A percentile compares a stretch with the other conserved stretches of the same genome.
Evolutionary conservation across 306 rosid species (phyloP).

Genomic region (Glycine latifolia): DNA sequence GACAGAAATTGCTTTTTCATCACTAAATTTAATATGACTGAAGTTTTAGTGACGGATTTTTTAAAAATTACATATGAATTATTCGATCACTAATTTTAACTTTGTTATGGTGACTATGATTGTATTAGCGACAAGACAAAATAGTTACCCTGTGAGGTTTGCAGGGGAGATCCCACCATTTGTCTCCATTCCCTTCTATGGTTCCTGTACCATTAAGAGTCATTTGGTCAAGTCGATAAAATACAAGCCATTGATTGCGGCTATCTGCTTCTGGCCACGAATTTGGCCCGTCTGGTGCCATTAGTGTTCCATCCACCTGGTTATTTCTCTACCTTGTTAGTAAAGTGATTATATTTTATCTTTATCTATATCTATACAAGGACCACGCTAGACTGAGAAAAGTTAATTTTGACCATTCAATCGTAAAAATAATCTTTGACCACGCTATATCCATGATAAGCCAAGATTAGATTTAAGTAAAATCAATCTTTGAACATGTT

Average conservation of each 20-base stretch:
- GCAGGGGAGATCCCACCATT: conserved; percentile 99
- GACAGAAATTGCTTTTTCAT: no score
- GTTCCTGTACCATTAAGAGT: conserved; percentile 83
- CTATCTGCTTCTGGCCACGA: conserved; percentile 87
- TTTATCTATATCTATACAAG: not conserved
- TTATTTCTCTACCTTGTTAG: conserved; percentile 15
- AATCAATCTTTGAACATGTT: no score
- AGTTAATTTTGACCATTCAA: not conserved
- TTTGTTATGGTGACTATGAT: not conserved
- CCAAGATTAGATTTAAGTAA: no score
- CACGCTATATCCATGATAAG: no score
- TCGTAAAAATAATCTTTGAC: no score
- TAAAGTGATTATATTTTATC: not conserved
- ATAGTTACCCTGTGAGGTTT: conserved; percentile 89
- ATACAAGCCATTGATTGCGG: conserved; percentile 85
- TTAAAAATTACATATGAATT: no score
- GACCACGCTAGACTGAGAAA: not conserved
- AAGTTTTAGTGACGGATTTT: no score
- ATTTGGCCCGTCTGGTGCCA: conserved; percentile 90
- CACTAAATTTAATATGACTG: no score
- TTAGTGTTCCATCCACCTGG: conserved; percentile 83
- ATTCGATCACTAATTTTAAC: no score
- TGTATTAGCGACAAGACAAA: not conserved
- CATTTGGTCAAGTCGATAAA: conserved; percentile 79
- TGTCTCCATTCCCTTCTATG: conserved; percentile 93